Base-by-base conservation (phyloP, 2,329 filamentous ascomycete species). In the Fusarium sp. region DNA sequence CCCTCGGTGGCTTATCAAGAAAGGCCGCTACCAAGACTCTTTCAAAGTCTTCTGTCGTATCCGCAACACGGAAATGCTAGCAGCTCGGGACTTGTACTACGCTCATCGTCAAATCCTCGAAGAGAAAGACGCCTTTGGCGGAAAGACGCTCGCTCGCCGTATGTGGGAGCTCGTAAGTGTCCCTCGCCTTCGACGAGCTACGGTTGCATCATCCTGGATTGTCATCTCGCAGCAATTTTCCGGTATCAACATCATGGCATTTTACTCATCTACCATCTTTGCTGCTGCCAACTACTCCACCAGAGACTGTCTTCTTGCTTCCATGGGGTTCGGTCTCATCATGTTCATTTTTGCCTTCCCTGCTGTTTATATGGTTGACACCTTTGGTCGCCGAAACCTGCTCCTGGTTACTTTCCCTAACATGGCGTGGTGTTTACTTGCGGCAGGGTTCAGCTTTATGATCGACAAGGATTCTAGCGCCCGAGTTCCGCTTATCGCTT, bases 1-100 rank as follows among this genome's bases (percentile, higher is more conserved):
- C 1, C 90, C 90, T 11, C 85, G 90, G 55, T 92, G 90, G 90
- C 86, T 86, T 50, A 89, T 92, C 79, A 91, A 90, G 73, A 91
- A 91, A 73, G 84, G 85, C 13, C 83, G 83, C 38, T 87, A 89
- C 73, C 72, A 70, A 13, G 81, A 88, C 31, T 89, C 91, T 5
- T 91, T 86, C 76, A 75, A 81, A 24, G 88, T 88, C 3, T 84
- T 92, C 5, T 81, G 85, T 18, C 83, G 83, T 7, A 83, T 92
- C 11, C 86, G 90, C 22, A 90, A 90, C 70, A 85, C 85, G 1
- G 82, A 86, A 6, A 77, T 92, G 18, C 87, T 90, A 73, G 89
- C 90, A 6, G 89, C 89, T 0, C 86, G 89, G 2, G 90, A 91
- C 69, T 79, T 91, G 1, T 91, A 89, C 78, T 89, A 89, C 62